Percentiles rank a stretch among this genome's conserved stretches.
Evolutionary conservation across 179 eudicot species (phyloP).

Genomic region (Spergularia azorica): DNA sequence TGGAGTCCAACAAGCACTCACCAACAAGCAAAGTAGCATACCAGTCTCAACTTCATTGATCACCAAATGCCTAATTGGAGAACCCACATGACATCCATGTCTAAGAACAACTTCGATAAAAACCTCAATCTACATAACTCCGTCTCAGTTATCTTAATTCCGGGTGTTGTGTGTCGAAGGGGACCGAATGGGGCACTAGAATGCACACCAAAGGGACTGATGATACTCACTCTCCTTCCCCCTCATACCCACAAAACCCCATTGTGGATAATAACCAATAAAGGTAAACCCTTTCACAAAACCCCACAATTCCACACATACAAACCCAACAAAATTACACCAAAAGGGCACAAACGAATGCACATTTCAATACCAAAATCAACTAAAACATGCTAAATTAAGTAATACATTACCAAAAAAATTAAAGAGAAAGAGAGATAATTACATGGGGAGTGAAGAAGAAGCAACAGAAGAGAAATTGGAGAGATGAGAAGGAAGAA

Average conservation of each 20-base stretch:
- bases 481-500: slow-evolving; percentile 39
- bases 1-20: neutral
- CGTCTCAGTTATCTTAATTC: neutral
- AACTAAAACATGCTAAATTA: neutral
- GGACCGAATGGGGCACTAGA: neutral
- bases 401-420: neutral
- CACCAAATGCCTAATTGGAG: no score
- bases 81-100: no score
- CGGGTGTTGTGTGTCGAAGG: neutral
- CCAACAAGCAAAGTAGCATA: neutral
- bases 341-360: neutral
- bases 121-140: neutral
- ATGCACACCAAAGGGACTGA: neutral
- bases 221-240: neutral
- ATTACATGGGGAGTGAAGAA: slow-evolving; percentile 33
- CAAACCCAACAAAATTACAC: neutral
- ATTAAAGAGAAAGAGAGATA: slow-evolving; percentile 6
- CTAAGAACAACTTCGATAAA: no score
- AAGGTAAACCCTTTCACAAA: neutral
- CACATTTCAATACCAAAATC: neutral
- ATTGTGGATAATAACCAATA: no score
- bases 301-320: neutral
- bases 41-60: neutral
- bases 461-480: slow-evolving; percentile 32
- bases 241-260: neutral